phyloP scores from a whole-genome alignment of 768 basidiomycete genomes.

The Hortiboletus campestris region DNA sequence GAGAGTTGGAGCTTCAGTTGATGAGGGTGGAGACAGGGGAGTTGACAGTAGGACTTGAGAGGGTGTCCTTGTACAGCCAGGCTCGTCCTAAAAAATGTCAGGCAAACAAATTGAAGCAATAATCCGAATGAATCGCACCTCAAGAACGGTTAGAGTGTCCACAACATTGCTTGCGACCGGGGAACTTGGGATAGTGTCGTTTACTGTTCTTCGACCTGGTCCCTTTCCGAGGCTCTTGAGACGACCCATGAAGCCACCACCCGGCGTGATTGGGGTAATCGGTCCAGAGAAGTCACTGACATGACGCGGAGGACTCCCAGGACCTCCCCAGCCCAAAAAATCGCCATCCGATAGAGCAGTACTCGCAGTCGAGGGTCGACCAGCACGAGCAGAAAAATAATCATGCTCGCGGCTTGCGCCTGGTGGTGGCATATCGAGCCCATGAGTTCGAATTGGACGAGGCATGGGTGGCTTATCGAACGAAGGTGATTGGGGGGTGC shows the following conservation, averaged over 20 bases:
- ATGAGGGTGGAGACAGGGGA: constrained; percentile 62
- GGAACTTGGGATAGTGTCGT: constrained; percentile 25
- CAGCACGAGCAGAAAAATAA: constrained; percentile 49
- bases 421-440: constrained; percentile 37
- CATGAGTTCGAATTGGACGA: constrained; percentile 42
- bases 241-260: constrained; percentile 70
- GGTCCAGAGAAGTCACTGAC: constrained; percentile 32
- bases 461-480: constrained; percentile 31
- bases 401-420: constrained; percentile 40
- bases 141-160: constrained; percentile 17
- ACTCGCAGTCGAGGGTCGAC: constrained; percentile 45
- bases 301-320: constrained; percentile 36
- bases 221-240: constrained; percentile 73
- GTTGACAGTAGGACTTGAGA: constrained; percentile 54
- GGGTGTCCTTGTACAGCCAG: constrained; percentile 44
- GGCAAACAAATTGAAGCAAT: background rate
- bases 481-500: constrained; percentile 46
- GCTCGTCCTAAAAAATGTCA: constrained; percentile 24
- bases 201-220: constrained; percentile 34
- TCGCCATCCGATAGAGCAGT: constrained; percentile 49
- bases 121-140: constrained; percentile 23
- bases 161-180: constrained; percentile 16
- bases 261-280: constrained; percentile 49
- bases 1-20: constrained; percentile 69
- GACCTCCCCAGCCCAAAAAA: constrained; percentile 41